Evolutionary conservation across 768 basidiomycete species (phyloP).

Genomic region (Podaxis rugospora): DNA sequence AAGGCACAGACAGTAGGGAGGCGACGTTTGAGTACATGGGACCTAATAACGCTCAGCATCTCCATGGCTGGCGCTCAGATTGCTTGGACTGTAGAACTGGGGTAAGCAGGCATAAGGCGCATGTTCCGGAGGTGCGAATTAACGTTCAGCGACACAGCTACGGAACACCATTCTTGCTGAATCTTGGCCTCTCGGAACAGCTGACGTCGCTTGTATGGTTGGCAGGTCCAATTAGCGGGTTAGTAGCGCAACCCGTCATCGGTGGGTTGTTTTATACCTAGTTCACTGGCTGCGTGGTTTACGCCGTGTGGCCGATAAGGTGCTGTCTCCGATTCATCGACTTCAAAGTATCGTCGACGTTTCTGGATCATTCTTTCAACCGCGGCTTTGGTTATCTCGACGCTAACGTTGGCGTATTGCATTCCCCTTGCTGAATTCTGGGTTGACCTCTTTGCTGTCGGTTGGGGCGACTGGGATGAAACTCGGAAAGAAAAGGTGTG

Average conservation of each 20-base stretch:
- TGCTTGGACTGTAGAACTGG: constrained; percentile 93
- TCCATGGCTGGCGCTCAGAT: constrained; percentile 95
- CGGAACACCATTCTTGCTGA: constrained; percentile 88
- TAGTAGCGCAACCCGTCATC: constrained; percentile 96
- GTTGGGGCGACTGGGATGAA: constrained; percentile 87
- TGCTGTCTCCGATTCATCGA: constrained; percentile 92
- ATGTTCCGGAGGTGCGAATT: background rate
- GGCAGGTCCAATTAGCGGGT: constrained; percentile 90
- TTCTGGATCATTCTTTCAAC: constrained; percentile 95
- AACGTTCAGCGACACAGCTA: constrained; percentile 49
- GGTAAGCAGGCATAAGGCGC: constrained; percentile 44
- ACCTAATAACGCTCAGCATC: constrained; percentile 77
- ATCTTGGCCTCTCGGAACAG: constrained; percentile 71
- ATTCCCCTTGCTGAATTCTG: constrained; percentile 63
- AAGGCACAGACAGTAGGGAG: constrained; percentile 23
- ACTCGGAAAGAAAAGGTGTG: constrained; percentile 57
- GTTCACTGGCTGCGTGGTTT: constrained; percentile 22
- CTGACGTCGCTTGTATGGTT: constrained; percentile 95
- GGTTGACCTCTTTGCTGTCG: constrained; percentile 72
- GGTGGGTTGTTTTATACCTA: constrained; percentile 44
- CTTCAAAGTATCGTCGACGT: constrained; percentile 84
- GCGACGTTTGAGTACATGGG: constrained; percentile 52
- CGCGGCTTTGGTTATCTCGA: constrained; percentile 70
- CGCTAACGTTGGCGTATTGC: constrained; percentile 81
- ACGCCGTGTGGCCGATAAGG: constrained; percentile 42